A percentile compares a stretch with the other conserved stretches of the same genome.
These are phyloP conservation scores for Camelina sativa DNA, from an alignment of 345 rosid genomes.

Conservation along the genomic window DNA sequence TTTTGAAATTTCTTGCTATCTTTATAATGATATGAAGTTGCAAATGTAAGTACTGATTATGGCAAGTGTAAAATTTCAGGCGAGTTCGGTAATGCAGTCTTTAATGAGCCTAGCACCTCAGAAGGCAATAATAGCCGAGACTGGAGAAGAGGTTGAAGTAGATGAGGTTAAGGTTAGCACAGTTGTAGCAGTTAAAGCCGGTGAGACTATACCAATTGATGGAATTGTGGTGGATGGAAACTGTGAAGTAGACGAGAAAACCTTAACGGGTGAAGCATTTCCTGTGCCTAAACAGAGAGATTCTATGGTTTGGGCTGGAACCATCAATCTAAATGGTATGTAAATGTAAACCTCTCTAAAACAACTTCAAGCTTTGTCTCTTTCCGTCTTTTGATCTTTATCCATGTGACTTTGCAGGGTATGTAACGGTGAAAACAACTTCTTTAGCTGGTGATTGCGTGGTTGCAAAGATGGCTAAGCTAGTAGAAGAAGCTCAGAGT, in stretches of 20 bases:
- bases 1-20: not conserved
- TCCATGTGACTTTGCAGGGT: conserved; percentile 50
- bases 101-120: conserved; percentile 85
- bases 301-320: conserved; percentile 89
- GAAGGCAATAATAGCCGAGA: conserved; percentile 78
- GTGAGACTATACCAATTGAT: conserved; percentile 87
- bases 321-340: conserved; percentile 80
- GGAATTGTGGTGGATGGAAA: conserved; percentile 83
- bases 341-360: conserved; percentile 24
- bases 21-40: conserved; percentile 8
- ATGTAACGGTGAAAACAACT: conserved; percentile 72
- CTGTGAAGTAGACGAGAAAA: conserved; percentile 91
- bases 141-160: conserved; percentile 83
- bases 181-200: conserved; percentile 74
- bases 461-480: conserved; percentile 88
- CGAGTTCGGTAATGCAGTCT: conserved; percentile 77
- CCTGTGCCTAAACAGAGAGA: conserved; percentile 79
- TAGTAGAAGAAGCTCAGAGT: conserved; percentile 96
- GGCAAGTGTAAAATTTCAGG: conserved; percentile 52
- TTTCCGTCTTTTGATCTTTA: conserved; percentile 18
- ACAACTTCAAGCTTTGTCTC: conserved; percentile 5
- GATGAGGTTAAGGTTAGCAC: conserved; percentile 72
- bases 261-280: conserved; percentile 86
- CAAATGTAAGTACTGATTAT: not conserved
- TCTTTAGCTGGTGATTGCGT: conserved; percentile 82